phyloP scores from a whole-genome alignment of 2,329 filamentous ascomycete species.

The Paecilomyces formosus region DNA sequence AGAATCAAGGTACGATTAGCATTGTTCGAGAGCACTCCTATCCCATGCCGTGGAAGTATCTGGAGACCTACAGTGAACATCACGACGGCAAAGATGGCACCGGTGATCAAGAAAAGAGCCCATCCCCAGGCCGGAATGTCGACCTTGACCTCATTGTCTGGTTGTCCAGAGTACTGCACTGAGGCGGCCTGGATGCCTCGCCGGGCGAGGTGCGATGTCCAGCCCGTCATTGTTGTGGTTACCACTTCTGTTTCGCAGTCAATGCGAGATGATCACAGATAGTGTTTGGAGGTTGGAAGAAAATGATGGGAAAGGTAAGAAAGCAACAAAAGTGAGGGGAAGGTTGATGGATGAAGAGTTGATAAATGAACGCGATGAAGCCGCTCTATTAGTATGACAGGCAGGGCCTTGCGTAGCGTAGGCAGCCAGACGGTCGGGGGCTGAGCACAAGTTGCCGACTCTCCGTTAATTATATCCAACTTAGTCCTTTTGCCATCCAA shows the following conservation, averaged over 20 bases:
- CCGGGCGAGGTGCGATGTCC: slow-evolving; percentile 22
- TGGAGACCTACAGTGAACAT: slow-evolving; percentile 20
- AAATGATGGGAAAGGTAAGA: neutral
- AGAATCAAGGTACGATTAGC: neutral
- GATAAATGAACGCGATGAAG: neutral
- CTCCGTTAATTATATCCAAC: too few relatives aligned
- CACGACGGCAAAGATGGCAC: slow-evolving; percentile 13
- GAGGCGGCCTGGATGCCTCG: slow-evolving; percentile 27
- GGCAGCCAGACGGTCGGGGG: neutral
- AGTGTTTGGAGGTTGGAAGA: neutral
- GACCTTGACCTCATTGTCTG: slow-evolving; percentile 14
- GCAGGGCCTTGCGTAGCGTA: neutral
- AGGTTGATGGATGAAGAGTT: neutral
- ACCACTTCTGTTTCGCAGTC: neutral
- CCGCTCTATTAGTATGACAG: neutral
- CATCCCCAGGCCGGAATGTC: slow-evolving; percentile 18
- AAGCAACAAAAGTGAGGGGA: neutral
- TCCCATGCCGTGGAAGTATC: neutral
- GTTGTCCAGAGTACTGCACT: slow-evolving; percentile 12
- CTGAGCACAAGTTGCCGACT: neutral
- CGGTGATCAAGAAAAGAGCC: slow-evolving; percentile 21
- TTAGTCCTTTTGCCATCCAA: too few relatives aligned
- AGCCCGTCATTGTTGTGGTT: neutral
- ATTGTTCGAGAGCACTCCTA: neutral
- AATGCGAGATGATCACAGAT: neutral